Base-by-base conservation (phyloP, 306 rosid species). In the Cyamopsis tetragonoloba region DNA sequence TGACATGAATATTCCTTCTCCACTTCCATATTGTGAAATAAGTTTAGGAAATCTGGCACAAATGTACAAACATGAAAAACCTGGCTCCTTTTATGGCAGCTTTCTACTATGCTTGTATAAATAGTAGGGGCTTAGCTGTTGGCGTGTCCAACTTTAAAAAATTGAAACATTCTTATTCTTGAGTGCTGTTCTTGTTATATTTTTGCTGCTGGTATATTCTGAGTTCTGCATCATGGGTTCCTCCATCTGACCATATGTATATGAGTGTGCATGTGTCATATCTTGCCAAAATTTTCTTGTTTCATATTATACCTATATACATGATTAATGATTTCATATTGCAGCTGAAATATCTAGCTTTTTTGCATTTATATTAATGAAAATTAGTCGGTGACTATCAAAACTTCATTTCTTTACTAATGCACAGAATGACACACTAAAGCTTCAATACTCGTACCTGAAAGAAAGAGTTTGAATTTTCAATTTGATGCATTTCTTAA, bases 301-400 rank as follows among this genome's bases (percentile, higher is more conserved):
- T 67, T 32, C 47, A n/a, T 49, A 18, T 66, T 8, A 32, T 35
- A 44, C 30, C 48, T 48, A 15, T 67, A 43, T 47, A 49, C 13
- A 44, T 19, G 27, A 12, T 71, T 48, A 39, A 42, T 39, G 11
- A 32, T 34, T 59, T 11, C 57, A 43, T 28, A 7, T 41, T 42
- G 12, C 32, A 39, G 22, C 46, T 43, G 44, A 54, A 56, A 28
- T 28, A 18, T 15, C 18, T n/a, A n/a, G n/a, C n/a, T n/a, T n/a
- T n/a, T n/a, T n/a, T n/a, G 23, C 2, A 39, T 17, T 22, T 56
- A 44, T 17, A 13, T n/a, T 15, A 6, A 12, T 13, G 11, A 20
- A 41, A 28, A 12, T 60, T 38, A 24, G 66, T 67, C 69, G 31
- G n/a, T 53, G 4, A 68, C 46, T 38, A 12, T 42, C 59, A 34